Percentiles rank a stretch among this genome's conserved stretches.
phyloP scores from a whole-genome alignment of 768 basidiomycete genomes.

The Psilocybe sp. region DNA sequence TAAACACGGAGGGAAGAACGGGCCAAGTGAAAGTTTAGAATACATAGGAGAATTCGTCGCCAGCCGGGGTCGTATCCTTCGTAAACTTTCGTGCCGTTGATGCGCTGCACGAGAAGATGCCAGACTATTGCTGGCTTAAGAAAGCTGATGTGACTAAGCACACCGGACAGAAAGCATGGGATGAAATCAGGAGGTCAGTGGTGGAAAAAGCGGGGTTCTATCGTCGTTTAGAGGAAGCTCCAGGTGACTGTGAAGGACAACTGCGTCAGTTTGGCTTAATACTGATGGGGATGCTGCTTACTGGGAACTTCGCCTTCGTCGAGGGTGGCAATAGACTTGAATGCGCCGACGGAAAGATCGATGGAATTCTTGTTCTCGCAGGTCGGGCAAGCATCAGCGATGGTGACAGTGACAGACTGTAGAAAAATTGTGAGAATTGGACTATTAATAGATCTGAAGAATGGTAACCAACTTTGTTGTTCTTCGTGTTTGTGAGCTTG shows the following conservation, averaged over 20 bases:
- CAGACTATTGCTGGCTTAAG: constrained; percentile 8
- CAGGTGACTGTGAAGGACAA: constrained; percentile 30
- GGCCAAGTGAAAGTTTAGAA: constrained; percentile 14
- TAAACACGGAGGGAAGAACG: constrained; percentile 12
- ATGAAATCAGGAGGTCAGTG: constrained; percentile 9
- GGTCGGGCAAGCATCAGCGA: constrained; percentile 83
- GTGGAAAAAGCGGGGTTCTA: constrained; percentile 7
- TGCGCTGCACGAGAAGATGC: constrained; percentile 13
- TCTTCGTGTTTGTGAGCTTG: constrained; percentile 57
- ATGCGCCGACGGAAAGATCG: constrained; percentile 70
- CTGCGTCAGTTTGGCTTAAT: constrained; percentile 5
- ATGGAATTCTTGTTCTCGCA: constrained; percentile 67
- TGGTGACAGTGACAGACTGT: constrained; percentile 51
- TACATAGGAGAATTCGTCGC: constrained; percentile 27
- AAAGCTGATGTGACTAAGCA: constrained; percentile 24
- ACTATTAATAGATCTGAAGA: not conserved
- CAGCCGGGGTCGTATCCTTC: constrained; percentile 41
- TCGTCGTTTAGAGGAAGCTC: constrained; percentile 28
- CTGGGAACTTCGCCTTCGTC: constrained; percentile 56
- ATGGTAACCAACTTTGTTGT: constrained; percentile 39
- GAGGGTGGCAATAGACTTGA: constrained; percentile 50
- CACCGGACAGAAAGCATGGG: constrained; percentile 37
- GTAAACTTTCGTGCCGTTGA: constrained; percentile 22
- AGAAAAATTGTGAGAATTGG: constrained; percentile 2
- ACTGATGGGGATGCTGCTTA: constrained; percentile 24